phyloP scores from a whole-genome alignment of 352 stramenopile genomes.

The Pythium apleroticum region DNA sequence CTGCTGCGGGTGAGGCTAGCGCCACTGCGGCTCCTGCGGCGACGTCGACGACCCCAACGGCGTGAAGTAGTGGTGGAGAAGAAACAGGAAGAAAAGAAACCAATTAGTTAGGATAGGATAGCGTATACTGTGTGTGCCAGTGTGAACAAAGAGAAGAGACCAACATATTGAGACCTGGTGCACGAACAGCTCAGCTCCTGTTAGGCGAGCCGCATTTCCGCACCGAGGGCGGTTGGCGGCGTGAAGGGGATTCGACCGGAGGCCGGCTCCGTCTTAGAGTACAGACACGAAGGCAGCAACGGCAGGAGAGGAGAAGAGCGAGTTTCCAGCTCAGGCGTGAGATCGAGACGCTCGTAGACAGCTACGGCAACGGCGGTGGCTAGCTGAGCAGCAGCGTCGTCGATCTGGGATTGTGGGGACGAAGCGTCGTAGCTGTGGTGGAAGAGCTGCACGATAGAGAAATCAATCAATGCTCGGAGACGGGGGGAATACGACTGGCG shows the following conservation, averaged over 20 bases:
- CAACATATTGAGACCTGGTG: slow-evolving; percentile 5
- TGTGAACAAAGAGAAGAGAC: slow-evolving; percentile 4
- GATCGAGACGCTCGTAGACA: slow-evolving; percentile 40
- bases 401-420: neutral
- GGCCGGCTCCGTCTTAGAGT: neutral
- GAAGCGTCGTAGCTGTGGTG: neutral
- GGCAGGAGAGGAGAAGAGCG: neutral
- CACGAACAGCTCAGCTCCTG: neutral
- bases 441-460: neutral
- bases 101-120: slow-evolving; percentile 13
- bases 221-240: slow-evolving; percentile 20
- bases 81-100: neutral
- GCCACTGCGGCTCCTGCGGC: neutral
- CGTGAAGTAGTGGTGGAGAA: neutral
- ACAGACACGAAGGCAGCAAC: neutral
- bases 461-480: no score
- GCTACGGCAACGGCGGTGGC: slow-evolving; percentile 38
- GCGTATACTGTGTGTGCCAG: slow-evolving; percentile 10
- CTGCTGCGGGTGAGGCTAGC: slow-evolving; percentile 8
- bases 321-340: slow-evolving; percentile 28
- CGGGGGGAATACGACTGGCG: neutral
- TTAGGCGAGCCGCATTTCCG: slow-evolving; percentile 15
- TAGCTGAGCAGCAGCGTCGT: slow-evolving; percentile 26
- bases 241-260: neutral
- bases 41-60: slow-evolving; percentile 14